Conservation (phyloP, 208 protist species). For the Blechomonas ayalai region DNA sequence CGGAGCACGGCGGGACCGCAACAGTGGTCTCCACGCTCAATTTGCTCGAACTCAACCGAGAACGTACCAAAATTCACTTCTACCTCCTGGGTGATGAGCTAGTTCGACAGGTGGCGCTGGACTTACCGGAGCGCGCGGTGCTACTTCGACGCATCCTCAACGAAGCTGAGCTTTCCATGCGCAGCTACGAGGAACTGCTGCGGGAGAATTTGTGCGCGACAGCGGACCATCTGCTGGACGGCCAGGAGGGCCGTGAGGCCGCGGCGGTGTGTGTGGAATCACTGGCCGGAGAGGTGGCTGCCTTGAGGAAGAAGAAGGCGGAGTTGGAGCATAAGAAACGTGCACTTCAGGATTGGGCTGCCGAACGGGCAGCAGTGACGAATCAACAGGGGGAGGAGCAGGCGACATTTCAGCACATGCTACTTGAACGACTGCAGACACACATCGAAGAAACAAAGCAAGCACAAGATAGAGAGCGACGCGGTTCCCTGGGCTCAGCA, state of each 20-base stretch:
- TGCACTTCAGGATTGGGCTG: constrained; percentile 10
- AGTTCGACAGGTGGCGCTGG: constrained; percentile 48
- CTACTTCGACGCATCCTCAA: constrained; percentile 39
- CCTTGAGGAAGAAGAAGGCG: not conserved
- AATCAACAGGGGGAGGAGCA: constrained; percentile 7
- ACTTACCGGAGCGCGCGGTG: constrained; percentile 55
- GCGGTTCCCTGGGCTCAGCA: constrained; percentile 9
- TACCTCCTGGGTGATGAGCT: constrained; percentile 40
- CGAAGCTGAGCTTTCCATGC: constrained; percentile 36
- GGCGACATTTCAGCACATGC: constrained; percentile 11
- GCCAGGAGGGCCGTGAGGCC: constrained; percentile 18
- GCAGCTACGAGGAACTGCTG: constrained; percentile 19
- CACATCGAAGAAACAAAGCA: constrained; percentile 27
- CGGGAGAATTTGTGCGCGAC: constrained; percentile 10
- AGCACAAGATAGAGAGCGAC: constrained; percentile 26
- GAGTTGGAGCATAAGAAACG: constrained; percentile 12
- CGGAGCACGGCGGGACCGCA: constrained; percentile 25
- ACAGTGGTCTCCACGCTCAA: constrained; percentile 34
- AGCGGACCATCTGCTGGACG: constrained; percentile 14
- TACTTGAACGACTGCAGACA: constrained; percentile 23
- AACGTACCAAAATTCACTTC: constrained; percentile 32
- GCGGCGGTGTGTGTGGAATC: not conserved
- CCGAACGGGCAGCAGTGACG: constrained; percentile 6
- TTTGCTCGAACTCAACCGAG: constrained; percentile 31
- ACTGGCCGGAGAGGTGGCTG: not conserved